Conservation (phyloP, 805 yeast genomes). For the Candida krabiensis region DNA sequence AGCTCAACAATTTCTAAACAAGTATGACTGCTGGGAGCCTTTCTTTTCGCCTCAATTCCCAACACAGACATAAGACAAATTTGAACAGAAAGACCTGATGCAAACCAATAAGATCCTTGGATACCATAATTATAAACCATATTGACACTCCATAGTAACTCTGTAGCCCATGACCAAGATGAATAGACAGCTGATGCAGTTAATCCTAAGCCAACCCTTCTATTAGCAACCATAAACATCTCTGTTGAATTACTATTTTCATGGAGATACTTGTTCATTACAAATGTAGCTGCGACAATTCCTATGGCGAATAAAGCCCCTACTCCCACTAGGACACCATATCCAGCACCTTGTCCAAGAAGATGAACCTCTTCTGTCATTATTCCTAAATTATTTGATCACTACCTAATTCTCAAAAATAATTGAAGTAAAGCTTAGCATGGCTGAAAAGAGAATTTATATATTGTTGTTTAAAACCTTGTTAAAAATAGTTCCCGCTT, state of each 20-base stretch:
- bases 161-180: constrained; percentile 33
- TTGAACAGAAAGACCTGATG: constrained; percentile 28
- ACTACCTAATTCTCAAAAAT: no score
- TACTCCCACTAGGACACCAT: constrained; percentile 34
- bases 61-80: constrained; percentile 29
- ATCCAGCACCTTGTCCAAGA: no score
- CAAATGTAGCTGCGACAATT: constrained; percentile 26
- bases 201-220: constrained; percentile 18
- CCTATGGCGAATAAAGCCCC: constrained; percentile 32
- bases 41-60: constrained; percentile 29
- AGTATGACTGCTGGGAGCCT: constrained; percentile 30
- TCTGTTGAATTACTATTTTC: constrained; percentile 24
- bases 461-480: no score
- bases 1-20: constrained; percentile 31
- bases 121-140: constrained; percentile 26
- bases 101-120: constrained; percentile 29
- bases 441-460: no score
- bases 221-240: constrained; percentile 25
- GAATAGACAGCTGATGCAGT: constrained; percentile 24
- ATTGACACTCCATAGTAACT: constrained; percentile 27
- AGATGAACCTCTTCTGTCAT: no score
- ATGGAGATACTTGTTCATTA: constrained; percentile 15
- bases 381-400: no score
- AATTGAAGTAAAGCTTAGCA: no score
- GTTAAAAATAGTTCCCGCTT: no score